A percentile compares a stretch with the other conserved stretches of the same genome.
phyloP scores from a whole-genome alignment of 2,329 filamentous ascomycete species.

The Didymella lethalis region DNA sequence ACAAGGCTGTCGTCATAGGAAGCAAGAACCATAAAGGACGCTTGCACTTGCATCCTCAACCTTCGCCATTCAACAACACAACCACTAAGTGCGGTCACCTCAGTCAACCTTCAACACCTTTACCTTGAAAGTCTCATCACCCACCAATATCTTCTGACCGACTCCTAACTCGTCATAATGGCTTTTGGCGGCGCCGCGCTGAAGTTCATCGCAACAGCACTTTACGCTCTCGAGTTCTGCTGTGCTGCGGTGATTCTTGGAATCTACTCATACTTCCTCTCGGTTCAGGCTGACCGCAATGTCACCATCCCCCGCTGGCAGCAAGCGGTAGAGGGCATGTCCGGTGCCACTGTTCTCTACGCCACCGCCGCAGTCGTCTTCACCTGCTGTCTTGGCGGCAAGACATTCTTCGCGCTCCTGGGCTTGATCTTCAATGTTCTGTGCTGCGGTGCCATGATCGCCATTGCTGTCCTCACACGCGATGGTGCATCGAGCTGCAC shows the following conservation, averaged over 20 bases:
- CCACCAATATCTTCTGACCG: background rate
- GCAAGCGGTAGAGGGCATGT: slow-evolving; percentile 75
- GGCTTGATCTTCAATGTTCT: slow-evolving; percentile 78
- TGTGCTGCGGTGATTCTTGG: slow-evolving; percentile 77
- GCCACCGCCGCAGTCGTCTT: slow-evolving; percentile 74
- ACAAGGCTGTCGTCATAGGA: slow-evolving; percentile 23
- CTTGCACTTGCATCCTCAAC: slow-evolving; percentile 7
- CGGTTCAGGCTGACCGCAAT: slow-evolving; percentile 71
- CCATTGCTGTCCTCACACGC: slow-evolving; percentile 78
- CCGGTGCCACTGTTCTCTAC: slow-evolving; percentile 78
- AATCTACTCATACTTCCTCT: slow-evolving; percentile 83
- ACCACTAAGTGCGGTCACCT: background rate
- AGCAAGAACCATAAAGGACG: slow-evolving; percentile 12
- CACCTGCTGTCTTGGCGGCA: slow-evolving; percentile 80
- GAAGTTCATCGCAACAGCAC: slow-evolving; percentile 72
- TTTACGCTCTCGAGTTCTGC: slow-evolving; percentile 77
- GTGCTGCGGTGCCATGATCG: slow-evolving; percentile 81
- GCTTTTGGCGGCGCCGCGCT: slow-evolving; percentile 68
- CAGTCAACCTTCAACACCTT: slow-evolving; percentile 7
- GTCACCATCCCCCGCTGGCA: slow-evolving; percentile 69
- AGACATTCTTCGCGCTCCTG: slow-evolving; percentile 72
- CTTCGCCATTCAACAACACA: background rate
- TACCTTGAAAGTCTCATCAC: background rate
- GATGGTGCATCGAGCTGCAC: slow-evolving; percentile 72
- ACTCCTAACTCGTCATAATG: slow-evolving; percentile 56